phyloP scores from a whole-genome alignment of 257 asterid genomes.

The Solanum habrochaites region DNA sequence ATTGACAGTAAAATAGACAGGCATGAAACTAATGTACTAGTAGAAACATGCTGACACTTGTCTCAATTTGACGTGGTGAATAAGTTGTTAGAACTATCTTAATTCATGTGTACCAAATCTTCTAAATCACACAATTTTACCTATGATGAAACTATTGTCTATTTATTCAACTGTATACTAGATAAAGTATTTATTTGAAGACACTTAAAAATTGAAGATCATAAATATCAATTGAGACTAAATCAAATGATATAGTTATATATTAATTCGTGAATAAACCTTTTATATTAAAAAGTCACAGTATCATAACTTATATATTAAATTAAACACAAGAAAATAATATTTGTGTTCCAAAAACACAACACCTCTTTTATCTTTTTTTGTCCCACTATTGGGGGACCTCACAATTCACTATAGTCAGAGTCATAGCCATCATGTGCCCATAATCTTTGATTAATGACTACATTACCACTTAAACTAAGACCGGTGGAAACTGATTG shows the following conservation, averaged over 20 bases:
- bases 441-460: background rate
- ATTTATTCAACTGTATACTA: too few species aligned
- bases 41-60: background rate
- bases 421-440: background rate
- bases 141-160: background rate
- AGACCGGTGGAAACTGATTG: background rate
- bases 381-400: background rate
- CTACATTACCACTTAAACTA: background rate
- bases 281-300: background rate
- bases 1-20: background rate
- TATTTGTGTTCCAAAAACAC: background rate
- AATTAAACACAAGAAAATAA: background rate
- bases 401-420: background rate
- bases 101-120: background rate
- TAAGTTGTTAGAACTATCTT: background rate
- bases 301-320: background rate
- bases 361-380: background rate
- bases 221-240: too few species aligned
- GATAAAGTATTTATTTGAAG: fast-evolving
- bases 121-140: background rate
- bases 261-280: background rate
- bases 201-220: too few species aligned
- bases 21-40: background rate
- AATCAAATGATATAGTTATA: background rate
- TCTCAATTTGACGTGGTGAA: background rate